Base-by-base conservation (phyloP, 495 filamentous ascomycete species). In the Hypoxylon fragiforme region DNA sequence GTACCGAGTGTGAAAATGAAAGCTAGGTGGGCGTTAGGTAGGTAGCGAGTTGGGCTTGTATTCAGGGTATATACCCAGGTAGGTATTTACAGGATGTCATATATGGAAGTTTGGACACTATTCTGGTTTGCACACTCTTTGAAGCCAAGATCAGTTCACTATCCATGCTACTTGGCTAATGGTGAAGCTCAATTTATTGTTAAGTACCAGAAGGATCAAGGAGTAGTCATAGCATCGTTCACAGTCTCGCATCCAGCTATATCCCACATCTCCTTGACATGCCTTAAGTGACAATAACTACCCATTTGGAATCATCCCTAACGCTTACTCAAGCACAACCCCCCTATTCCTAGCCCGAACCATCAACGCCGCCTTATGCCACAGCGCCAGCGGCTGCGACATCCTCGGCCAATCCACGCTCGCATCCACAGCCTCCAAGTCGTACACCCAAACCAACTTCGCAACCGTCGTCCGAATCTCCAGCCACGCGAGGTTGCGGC, bases 401-500 rank as follows among this genome's bases (percentile, higher is more conserved):
- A 68, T 57, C 4, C 18, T 26, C 11, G 63, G 56, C 64, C 61
- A 70, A 30, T 69, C 66, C 3, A 65, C 28, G 0, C 44, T 45
- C 5, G 50, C 21, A 26, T 70, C 44, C 15, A 65, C 41, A 2
- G 67, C 44, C 28, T 69, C 40, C 6, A 68, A 38, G 30, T 72
- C 68, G 32, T 70, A 71, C 1, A 24, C 26, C 57, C 60, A 73
- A 19, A 67, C 14, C 12, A 71, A 13, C 44, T 71, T 70, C 2
- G 67, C 52, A 11, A 70, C 22, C 15, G 54, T 51, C 12, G 59
- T 64, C 1, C 57, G 62, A 22, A 72, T n/a, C 13, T 70, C 66
- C 21, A 72, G 34, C 70, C 66, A 70, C 13, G 63, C 66, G 7
- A 69, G 35, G 16, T 63, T 67, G 39, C 47, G 35, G 16, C 70